Percentiles rank a stretch among this genome's conserved stretches.
phyloP scores from a whole-genome alignment of 345 rosid genomes.

The Limnanthes douglasii region DNA sequence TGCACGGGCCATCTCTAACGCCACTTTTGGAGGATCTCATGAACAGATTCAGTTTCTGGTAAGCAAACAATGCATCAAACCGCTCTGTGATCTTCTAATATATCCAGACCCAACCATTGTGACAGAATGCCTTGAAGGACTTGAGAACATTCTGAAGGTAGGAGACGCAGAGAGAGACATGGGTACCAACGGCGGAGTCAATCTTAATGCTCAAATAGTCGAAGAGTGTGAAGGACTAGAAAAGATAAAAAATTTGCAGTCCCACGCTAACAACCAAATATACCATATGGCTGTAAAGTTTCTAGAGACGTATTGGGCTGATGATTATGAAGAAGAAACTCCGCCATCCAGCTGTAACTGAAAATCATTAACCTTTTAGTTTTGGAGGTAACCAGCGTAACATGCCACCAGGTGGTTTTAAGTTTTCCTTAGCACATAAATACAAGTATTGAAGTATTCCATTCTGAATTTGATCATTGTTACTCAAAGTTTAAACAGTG shows the following conservation, averaged over 20 bases:
- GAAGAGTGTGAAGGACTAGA: constrained; percentile 72
- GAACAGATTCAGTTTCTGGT: constrained; percentile 78
- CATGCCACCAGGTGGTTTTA: constrained; percentile 55
- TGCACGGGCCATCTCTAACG: constrained; percentile 83
- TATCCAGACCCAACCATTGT: constrained; percentile 77
- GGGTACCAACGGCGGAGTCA: constrained; percentile 41
- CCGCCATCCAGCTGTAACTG: constrained; percentile 21
- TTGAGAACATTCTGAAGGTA: constrained; percentile 69
- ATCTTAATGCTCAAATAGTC: constrained; percentile 43
- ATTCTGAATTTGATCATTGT: no score
- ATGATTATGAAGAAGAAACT: constrained; percentile 43
- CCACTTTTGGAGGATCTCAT: constrained; percentile 80
- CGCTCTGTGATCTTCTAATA: constrained; percentile 66
- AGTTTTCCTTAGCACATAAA: no score
- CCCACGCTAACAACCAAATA: constrained; percentile 70
- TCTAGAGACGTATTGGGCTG: constrained; percentile 73
- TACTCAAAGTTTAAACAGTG: no score
- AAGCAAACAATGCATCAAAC: constrained; percentile 64
- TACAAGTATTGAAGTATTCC: no score
- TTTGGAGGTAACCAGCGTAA: constrained; percentile 41
- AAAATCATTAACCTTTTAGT: constrained; percentile 23
- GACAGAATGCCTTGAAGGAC: constrained; percentile 78
- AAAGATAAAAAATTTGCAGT: constrained; percentile 61
- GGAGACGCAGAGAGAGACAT: constrained; percentile 68
- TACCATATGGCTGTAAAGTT: constrained; percentile 74